phyloP scores from a whole-genome alignment of 2,329 filamentous ascomycete genomes.

The Fusarium falciforme region DNA sequence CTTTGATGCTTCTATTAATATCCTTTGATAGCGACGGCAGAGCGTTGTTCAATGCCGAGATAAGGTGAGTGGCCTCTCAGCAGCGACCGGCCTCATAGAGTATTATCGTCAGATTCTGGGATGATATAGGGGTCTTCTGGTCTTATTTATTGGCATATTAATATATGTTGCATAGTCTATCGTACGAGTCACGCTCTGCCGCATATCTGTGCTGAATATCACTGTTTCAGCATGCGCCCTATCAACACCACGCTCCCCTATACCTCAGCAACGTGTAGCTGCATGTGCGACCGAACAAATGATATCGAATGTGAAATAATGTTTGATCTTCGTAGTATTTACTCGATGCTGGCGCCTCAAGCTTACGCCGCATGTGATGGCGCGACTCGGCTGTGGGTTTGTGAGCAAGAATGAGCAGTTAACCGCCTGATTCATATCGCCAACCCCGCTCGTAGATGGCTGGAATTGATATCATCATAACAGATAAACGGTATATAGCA shows the following conservation, averaged over 20 bases:
- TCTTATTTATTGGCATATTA: not conserved
- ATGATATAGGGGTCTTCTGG: not conserved
- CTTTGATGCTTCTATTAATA: not conserved
- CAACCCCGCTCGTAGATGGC: not conserved
- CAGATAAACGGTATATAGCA: not conserved
- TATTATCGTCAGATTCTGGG: not conserved
- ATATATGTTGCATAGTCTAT: not conserved
- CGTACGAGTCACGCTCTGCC: not conserved
- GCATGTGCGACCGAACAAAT: not conserved
- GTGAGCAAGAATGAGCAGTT: conserved; percentile 7
- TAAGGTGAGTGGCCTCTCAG: not conserved
- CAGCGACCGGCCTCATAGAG: not conserved
- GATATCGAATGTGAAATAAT: not conserved
- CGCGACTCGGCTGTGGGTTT: not conserved
- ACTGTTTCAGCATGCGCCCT: not conserved
- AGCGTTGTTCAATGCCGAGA: not conserved
- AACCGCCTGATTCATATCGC: not conserved
- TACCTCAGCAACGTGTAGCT: not conserved
- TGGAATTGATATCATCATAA: not conserved
- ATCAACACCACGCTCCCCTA: not conserved
- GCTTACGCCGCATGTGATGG: not conserved
- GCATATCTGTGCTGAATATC: not conserved
- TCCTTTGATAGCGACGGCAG: not conserved
- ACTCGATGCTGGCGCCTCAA: not conserved
- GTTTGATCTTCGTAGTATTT: not conserved